Base-by-base conservation (phyloP, 495 filamentous ascomycete genomes). In the Daldinia decipiens region DNA sequence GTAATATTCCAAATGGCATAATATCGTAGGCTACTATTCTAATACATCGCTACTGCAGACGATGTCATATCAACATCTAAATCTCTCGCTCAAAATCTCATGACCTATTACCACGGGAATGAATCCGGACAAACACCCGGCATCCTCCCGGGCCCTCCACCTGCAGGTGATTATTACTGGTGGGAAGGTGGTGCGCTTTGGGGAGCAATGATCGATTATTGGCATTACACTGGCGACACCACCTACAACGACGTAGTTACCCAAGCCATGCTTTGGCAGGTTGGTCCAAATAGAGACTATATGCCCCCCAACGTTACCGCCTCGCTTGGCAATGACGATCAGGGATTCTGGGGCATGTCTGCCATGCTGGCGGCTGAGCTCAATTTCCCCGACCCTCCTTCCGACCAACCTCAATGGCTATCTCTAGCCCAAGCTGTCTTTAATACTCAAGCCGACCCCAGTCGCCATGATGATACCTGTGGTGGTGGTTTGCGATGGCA, bases 281-380 rank as follows among this genome's bases (percentile, higher is more conserved):
- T 84, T 60, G 90, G 89, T 6, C 80, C 80, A 2, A 79, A 87
- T 52, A 79, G 87, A 53, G 82, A 89, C 62, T 93, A 87, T 75
- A 87, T 90, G 79, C 87, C 89, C 40, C 80, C 81, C 3, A 94
- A 94, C 75, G 90, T 92, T 67, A 92, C 88, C 27, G 87, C 87
- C 62, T 89, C 89, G 0, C 84, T 91, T 51, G 92, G 92, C 31
- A 94, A 94, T 74, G 92, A 94, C 72, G 92, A 94, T 65, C 92
- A 94, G 76, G 89, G 90, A 1, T 94, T 94, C 75, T 96, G 93
- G 93, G 91, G 83, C 26, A 82, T 94, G 70, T 87, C 89, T n/a
- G 87, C 89, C 29, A 89, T 96, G 78, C 84, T 90, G 11, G 93
- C 92, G 3, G 87, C 89, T 45, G 93, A 96, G 75, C 83, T 89